These are phyloP conservation scores for Penicillium salamii DNA, from an alignment of 495 filamentous ascomycete genomes.

Conservation along the genomic window DNA sequence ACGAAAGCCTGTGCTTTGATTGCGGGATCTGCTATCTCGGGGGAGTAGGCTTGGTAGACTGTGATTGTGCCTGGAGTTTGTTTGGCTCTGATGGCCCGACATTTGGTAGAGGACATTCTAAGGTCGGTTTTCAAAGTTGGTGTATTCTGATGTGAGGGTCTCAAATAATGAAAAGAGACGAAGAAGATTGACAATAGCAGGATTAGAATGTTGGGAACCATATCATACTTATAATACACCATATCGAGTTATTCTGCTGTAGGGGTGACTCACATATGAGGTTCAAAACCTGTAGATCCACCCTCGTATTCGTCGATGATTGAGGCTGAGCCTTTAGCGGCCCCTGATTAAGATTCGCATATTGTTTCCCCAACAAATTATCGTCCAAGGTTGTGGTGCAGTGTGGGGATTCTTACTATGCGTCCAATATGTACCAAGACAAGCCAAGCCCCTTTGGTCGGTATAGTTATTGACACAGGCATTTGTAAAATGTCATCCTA, in stretches of 20 bases:
- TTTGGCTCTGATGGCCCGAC: conserved; percentile 53
- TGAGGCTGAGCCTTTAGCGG: not conserved
- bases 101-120: conserved; percentile 11
- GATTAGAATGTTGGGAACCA: no score
- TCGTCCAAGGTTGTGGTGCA: no score
- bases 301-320: not conserved
- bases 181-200: no score
- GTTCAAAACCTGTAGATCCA: not conserved
- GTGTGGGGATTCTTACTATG: no score
- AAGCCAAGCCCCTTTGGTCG: no score
- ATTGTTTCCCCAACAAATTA: not conserved
- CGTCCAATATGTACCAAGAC: no score
- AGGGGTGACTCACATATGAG: not conserved
- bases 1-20: conserved; percentile 48
- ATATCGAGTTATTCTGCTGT: not conserved
- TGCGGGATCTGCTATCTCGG: conserved; percentile 52
- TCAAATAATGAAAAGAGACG: no score
- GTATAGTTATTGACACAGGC: no score
- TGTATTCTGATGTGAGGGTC: no score
- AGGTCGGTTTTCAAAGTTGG: no score
- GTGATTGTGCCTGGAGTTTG: conserved; percentile 50
- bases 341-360: not conserved
- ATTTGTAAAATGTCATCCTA: no score
- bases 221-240: no score
- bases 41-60: conserved; percentile 62